Base-by-base conservation (phyloP, 2,329 filamentous ascomycete species). In the Trichoderma sp. region DNA sequence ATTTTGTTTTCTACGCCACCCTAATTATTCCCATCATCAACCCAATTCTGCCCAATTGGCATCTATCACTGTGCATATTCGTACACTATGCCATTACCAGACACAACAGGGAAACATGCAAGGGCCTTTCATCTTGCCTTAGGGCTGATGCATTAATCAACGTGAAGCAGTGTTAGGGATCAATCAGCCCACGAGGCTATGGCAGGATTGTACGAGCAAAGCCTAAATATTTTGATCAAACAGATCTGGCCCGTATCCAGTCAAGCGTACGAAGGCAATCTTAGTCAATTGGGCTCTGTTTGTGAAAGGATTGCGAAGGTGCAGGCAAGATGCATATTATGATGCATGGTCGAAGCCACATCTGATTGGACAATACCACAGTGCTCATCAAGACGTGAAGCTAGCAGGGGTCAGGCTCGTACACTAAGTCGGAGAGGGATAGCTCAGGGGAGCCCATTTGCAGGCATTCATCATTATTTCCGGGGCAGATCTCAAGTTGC, bases 381-480 rank as follows among this genome's bases (percentile, higher is more conserved):
- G 34, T 21, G 21, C 56, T 34, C 64, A 47, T 34, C 24, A 26
- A 15, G 18, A 58, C 32, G 14, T 18, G 14, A 61, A 34, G 21
- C 56, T 60, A 34, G 56, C 65, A 69, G 26, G 65, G 65, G 28
- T 61, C 26, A 32, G 36, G n/a, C 65, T 69, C 65, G 65, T 69
- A 69, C 65, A 69, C 65, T 60, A 69, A 60, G 56, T 69, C 65
- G 26, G 36, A 69, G 28, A 28, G 6, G 36, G 65, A 51, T 61
- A 60, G 65, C 36, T 47, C 34, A 60, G 36, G 65, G 34, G 65
- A 24, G 47, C 14, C 28, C 26, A 28, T 30, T 51, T 32, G 15
- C 24, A 28, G n/a, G 39, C 39, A 2, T 47, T 51, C 12, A 9
- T 0, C 4, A 51, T 21, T 34, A 34, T 32, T 53, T 24, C 62